phyloP scores from a whole-genome alignment of 805 yeast species.

The Lipomyces starkeyi region DNA sequence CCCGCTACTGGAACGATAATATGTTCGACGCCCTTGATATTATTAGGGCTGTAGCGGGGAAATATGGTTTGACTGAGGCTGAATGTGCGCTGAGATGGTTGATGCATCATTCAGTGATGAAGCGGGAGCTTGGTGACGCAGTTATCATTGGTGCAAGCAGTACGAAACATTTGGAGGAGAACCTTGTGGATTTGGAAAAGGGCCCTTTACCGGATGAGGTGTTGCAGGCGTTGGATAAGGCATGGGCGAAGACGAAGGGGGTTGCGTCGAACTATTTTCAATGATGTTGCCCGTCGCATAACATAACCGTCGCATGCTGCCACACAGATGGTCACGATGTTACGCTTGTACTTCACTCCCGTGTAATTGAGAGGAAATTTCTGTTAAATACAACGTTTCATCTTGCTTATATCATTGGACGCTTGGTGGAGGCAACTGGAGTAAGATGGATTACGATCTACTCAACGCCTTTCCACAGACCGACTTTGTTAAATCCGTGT shows the following conservation, averaged over 20 bases:
- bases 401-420: too few species aligned
- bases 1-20: conserved; percentile 14
- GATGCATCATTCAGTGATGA: conserved; percentile 3
- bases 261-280: conserved; percentile 13
- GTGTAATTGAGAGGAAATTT: too few species aligned
- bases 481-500: too few species aligned
- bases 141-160: conserved; percentile 9
- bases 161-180: conserved; percentile 3
- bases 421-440: too few species aligned
- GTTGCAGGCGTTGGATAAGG: conserved; percentile 36
- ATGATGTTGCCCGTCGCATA: not conserved
- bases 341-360: too few species aligned
- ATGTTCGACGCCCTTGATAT: conserved; percentile 3
- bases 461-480: too few species aligned
- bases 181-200: conserved; percentile 27
- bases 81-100: conserved; percentile 6
- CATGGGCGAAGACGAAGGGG: conserved; percentile 39
- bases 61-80: not conserved
- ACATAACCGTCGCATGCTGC: too few species aligned
- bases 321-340: too few species aligned
- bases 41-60: not conserved
- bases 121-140: conserved; percentile 6
- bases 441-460: too few species aligned
- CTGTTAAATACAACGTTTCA: too few species aligned
- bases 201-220: conserved; percentile 39